Percentiles rank a stretch among this genome's conserved stretches.
Evolutionary conservation across 2,329 filamentous ascomycete genomes (phyloP).

Genomic region (Elsinoe ampelina): DNA sequence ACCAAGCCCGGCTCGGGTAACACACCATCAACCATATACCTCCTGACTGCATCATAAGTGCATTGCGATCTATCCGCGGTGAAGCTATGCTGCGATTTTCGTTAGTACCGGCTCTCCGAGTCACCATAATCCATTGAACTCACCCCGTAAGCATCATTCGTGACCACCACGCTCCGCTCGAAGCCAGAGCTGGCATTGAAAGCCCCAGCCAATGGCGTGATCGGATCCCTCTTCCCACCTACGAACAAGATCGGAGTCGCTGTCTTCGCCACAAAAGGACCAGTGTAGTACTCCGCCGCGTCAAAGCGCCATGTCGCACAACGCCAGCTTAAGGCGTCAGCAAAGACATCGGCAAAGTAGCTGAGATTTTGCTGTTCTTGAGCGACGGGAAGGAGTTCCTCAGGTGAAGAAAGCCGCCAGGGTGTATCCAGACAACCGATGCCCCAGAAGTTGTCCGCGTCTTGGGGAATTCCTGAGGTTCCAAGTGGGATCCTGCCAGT

Average conservation of each 20-base stretch:
- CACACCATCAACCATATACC: background rate
- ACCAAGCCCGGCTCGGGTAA: background rate
- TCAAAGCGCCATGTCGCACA: background rate
- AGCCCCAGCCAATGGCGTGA: background rate
- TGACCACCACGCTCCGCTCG: background rate
- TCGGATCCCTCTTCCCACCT: background rate
- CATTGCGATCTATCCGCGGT: background rate
- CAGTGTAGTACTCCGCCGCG: background rate
- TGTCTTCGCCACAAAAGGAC: background rate
- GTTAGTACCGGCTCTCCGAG: background rate
- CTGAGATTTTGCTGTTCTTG: background rate
- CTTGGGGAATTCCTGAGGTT: background rate
- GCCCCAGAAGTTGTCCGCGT: background rate
- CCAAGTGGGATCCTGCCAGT: slow-evolving; percentile 30
- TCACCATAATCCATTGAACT: background rate
- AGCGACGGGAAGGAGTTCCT: background rate
- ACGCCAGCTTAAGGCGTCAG: background rate
- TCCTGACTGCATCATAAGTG: background rate
- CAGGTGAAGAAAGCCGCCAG: background rate
- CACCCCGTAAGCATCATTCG: background rate
- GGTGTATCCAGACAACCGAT: background rate
- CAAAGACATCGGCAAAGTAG: background rate
- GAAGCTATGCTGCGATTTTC: background rate
- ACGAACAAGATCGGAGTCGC: background rate
- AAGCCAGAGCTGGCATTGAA: slow-evolving; percentile 2